These are phyloP conservation scores for Mallotus japonicus DNA, from an alignment of 441 rosid species.

Conservation along the genomic window DNA sequence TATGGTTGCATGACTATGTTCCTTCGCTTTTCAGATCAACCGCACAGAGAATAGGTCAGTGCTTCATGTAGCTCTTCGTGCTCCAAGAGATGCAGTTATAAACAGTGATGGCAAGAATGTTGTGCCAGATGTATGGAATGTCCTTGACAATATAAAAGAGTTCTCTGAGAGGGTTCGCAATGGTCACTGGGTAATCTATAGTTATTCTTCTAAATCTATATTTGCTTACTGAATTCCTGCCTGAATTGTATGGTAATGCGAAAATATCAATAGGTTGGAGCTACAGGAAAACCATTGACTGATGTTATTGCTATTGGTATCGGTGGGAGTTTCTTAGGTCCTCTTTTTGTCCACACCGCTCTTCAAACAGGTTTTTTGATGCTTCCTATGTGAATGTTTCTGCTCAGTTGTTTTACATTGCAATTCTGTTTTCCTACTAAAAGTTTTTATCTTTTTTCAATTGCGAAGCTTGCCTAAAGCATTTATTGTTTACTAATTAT, in stretches of 20 bases:
- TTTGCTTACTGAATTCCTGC: slow-evolving; percentile 21
- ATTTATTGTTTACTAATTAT: slow-evolving; percentile 23
- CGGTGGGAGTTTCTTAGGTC: slow-evolving; percentile 97
- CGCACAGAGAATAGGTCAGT: slow-evolving; percentile 91
- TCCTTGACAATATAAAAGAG: slow-evolving; percentile 76
- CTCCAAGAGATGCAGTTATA: slow-evolving; percentile 73
- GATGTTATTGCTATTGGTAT: slow-evolving; percentile 91
- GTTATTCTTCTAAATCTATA: slow-evolving; percentile 15
- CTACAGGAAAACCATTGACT: slow-evolving; percentile 81
- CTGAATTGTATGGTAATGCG: slow-evolving; percentile 24
- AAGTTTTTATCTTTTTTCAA: slow-evolving; percentile 17
- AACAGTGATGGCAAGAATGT: slow-evolving; percentile 84
- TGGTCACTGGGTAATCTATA: slow-evolving; percentile 80
- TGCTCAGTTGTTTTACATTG: slow-evolving; percentile 7
- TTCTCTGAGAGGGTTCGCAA: slow-evolving; percentile 88
- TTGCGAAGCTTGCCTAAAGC: slow-evolving; percentile 7
- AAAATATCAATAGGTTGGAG: slow-evolving; percentile 70
- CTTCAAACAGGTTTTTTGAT: slow-evolving; percentile 74
- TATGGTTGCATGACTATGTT: slow-evolving; percentile 11
- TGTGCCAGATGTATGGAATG: slow-evolving; percentile 89
- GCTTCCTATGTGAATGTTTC: slow-evolving; percentile 14
- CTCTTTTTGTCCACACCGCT: slow-evolving; percentile 91
- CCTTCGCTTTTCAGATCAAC: slow-evolving; percentile 59
- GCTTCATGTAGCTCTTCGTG: slow-evolving; percentile 93
- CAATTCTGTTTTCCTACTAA: slow-evolving; percentile 11